Evolutionary conservation across 2,329 filamentous ascomycete genomes (phyloP), one percentile per base, ranked within the genome.

Genomic region (Venturia pyrina): DNA sequence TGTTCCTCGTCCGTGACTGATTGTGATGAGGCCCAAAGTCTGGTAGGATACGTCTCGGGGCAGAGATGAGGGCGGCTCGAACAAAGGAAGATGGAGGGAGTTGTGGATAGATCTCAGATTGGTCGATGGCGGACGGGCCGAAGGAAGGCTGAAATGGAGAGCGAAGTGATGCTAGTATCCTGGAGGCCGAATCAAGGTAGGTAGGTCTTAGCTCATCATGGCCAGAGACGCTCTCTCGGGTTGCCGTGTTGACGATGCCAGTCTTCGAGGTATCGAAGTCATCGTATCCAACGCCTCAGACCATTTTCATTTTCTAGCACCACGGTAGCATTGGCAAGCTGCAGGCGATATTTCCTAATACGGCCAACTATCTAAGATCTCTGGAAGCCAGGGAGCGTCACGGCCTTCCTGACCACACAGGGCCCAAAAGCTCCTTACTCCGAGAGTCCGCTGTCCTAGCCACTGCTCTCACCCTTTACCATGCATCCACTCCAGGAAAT

Each of bases 271-370:
- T 6, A 56, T 32, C 8, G 28, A 60, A 28, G 53, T n/a, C 11
- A 65, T 60, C 32, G 63, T 41, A 65, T 56, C 19, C 15, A 34
- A 65, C 37, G 63, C 41, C 63, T 62, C 41, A 66, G 64, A 62
- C 57, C 43, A 66, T 59, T 59, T 63, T 28, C 34, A 62, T 62
- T 61, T 40, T 66, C 64, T 66, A 66, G 46, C 64, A 66, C 56
- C 64, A 66, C 40, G 64, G 64, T 66, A 63, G 64, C 64, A 28
- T 28, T 28, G 28, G 28, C 28, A 28, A 28, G 28, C 28, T 28
- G 28, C 28, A 66, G 64, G 53, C 64, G 28, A 46, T 43, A 40
- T 56, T 66, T 62, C 64, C 64, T 21, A 63, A 63, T 65, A 53
- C 41, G 57, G 64, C 43, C 64, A 37, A 62, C 44, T 62, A 66